Evolutionary conservation across 441 rosid genomes (phyloP).

Genomic region (Omphalea diandra): DNA sequence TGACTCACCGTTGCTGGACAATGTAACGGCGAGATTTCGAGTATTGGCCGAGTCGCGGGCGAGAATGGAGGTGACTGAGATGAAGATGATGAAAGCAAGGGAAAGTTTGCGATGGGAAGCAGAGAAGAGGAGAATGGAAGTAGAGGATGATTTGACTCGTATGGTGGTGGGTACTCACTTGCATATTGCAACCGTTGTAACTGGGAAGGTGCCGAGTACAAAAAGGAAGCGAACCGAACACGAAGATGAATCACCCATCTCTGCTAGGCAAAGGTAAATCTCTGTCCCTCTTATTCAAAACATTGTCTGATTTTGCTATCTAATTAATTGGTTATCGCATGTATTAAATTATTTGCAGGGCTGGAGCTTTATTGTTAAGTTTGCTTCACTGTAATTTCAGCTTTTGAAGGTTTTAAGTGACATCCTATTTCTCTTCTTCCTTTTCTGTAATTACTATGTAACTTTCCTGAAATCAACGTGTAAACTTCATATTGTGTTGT

Average conservation of each 20-base stretch:
- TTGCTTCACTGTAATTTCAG: conserved; percentile 35
- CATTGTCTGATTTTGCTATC: too few relatives aligned
- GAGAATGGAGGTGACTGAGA: conserved; percentile 44
- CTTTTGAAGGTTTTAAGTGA: conserved; percentile 16
- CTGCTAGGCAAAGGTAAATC: background rate
- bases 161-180: conserved; percentile 47
- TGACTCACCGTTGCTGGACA: conserved; percentile 18
- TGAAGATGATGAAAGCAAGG: conserved; percentile 57
- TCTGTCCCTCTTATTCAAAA: background rate
- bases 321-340: too few relatives aligned
- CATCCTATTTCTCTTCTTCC: background rate
- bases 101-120: conserved; percentile 50
- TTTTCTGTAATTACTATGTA: background rate
- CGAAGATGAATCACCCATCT: conserved; percentile 12
- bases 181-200: conserved; percentile 42
- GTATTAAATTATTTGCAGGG: too few relatives aligned
- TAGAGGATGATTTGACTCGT: conserved; percentile 49
- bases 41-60: conserved; percentile 50
- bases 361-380: conserved; percentile 35
- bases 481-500: background rate
- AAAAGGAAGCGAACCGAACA: conserved; percentile 48
- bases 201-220: conserved; percentile 25
- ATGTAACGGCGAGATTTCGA: conserved; percentile 33
- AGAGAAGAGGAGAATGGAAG: conserved; percentile 43
- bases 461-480: background rate